Conservation (phyloP, 345 rosid genomes). For the Sonneratia caseolaris region DNA sequence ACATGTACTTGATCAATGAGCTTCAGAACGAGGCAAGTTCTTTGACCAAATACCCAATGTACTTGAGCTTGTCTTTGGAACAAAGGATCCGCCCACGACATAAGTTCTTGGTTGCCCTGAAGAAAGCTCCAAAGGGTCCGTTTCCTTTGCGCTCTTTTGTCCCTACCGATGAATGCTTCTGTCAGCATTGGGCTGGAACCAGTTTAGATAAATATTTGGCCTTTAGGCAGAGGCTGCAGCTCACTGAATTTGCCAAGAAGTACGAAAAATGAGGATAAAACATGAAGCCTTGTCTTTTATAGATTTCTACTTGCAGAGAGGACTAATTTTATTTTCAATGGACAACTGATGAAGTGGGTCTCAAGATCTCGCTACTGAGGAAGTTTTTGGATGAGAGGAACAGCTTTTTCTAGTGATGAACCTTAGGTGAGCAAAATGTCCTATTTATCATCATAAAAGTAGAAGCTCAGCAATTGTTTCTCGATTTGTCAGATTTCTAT, state of each 20-base stretch:
- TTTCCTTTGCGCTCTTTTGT: conserved; percentile 83
- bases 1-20: conserved; percentile 75
- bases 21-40: conserved; percentile 68
- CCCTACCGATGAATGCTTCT: conserved; percentile 75
- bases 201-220: conserved; percentile 68
- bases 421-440: not conserved
- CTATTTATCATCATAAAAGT: not conserved
- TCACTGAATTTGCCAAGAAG: conserved; percentile 63
- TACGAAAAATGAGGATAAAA: conserved; percentile 14
- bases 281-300: not conserved
- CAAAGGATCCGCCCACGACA: conserved; percentile 96
- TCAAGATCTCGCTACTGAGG: not conserved
- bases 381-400: not conserved
- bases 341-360: conserved; percentile 1
- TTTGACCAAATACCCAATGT: conserved; percentile 75
- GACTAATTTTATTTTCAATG: not conserved
- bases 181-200: conserved; percentile 88
- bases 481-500: not conserved
- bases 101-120: conserved; percentile 71
- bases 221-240: conserved; percentile 65
- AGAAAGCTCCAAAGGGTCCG: conserved; percentile 92
- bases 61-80: conserved; percentile 80
- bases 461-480: not conserved
- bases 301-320: not conserved
- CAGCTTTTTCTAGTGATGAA: not conserved